Evolutionary conservation across 768 basidiomycete genomes (phyloP).

Genomic region (Tricholoma bakamatsutake): DNA sequence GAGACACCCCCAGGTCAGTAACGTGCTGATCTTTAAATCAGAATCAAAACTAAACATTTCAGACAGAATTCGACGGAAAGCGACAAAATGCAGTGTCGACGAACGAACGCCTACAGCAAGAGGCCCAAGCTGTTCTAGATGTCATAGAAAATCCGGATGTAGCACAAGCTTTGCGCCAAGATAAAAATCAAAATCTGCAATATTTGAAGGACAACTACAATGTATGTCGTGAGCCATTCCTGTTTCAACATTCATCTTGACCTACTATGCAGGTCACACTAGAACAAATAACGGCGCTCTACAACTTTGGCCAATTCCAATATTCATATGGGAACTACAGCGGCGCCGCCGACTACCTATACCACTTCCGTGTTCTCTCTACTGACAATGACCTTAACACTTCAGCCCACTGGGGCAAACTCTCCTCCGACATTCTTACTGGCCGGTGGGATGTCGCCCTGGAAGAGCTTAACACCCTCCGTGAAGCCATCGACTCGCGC

Average conservation of each 20-base stretch:
- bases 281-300: conserved; percentile 92
- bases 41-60: not conserved
- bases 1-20: conserved; percentile 61
- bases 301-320: conserved; percentile 98
- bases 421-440: conserved; percentile 91
- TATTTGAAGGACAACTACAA: conserved; percentile 91
- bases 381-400: conserved; percentile 90
- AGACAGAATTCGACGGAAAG: conserved; percentile 76
- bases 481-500: conserved; percentile 85
- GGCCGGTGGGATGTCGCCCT: conserved; percentile 95
- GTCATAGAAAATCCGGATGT: conserved; percentile 98
- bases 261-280: conserved; percentile 67
- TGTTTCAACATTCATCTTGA: not conserved
- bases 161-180: conserved; percentile 88
- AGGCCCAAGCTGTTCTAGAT: conserved; percentile 89
- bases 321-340: conserved; percentile 98
- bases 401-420: conserved; percentile 98
- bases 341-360: conserved; percentile 94
- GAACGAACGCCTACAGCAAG: conserved; percentile 79
- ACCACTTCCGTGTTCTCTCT: conserved; percentile 97
- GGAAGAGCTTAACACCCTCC: conserved; percentile 92
- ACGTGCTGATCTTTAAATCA: not conserved
- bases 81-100: conserved; percentile 78
- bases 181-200: conserved; percentile 94
- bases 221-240: conserved; percentile 38